Percentiles rank a stretch among this genome's conserved stretches.
Conservation (phyloP, 2,329 filamentous ascomycete species). For the Microascus cirrosus region DNA sequence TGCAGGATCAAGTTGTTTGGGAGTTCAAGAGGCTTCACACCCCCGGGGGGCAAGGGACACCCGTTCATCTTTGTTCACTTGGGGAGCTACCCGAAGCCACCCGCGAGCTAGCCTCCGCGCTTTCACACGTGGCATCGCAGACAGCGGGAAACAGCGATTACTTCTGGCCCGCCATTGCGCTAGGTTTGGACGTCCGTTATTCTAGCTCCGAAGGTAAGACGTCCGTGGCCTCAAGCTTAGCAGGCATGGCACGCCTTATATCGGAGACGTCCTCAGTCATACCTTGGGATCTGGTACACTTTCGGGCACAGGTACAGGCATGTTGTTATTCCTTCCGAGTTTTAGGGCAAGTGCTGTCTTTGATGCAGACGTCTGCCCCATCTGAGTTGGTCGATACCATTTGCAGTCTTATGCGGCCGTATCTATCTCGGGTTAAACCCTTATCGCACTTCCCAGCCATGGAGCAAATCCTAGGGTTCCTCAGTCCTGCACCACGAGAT, state of each 20-base stretch:
- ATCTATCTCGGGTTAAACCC: constrained; percentile 3
- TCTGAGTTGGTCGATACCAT: neutral
- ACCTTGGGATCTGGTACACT: constrained; percentile 49
- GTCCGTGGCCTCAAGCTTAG: neutral
- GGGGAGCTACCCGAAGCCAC: constrained; percentile 7
- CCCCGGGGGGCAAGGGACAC: neutral
- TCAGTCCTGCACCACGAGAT: neutral
- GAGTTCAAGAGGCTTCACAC: constrained; percentile 23
- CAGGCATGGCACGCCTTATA: neutral
- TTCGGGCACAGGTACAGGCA: constrained; percentile 48
- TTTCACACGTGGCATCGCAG: neutral
- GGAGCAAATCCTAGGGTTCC: constrained; percentile 2
- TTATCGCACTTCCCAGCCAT: constrained; percentile 6
- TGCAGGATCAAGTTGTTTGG: constrained; percentile 11
- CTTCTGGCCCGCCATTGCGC: constrained; percentile 5
- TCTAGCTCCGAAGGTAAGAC: constrained; percentile 15
- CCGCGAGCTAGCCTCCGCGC: neutral
- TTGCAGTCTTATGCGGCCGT: neutral
- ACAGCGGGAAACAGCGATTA: neutral
- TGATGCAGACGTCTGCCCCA: constrained; percentile 1
- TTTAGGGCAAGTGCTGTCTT: constrained; percentile 23
- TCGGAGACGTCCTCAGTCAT: constrained; percentile 1
- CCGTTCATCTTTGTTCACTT: neutral
- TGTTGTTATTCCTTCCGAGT: constrained; percentile 26
- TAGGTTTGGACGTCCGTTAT: constrained; percentile 7